These are phyloP conservation scores for Hsuehochloa calcarea DNA, from an alignment of 176 grass and related monocot genomes.

Conservation along the genomic window DNA sequence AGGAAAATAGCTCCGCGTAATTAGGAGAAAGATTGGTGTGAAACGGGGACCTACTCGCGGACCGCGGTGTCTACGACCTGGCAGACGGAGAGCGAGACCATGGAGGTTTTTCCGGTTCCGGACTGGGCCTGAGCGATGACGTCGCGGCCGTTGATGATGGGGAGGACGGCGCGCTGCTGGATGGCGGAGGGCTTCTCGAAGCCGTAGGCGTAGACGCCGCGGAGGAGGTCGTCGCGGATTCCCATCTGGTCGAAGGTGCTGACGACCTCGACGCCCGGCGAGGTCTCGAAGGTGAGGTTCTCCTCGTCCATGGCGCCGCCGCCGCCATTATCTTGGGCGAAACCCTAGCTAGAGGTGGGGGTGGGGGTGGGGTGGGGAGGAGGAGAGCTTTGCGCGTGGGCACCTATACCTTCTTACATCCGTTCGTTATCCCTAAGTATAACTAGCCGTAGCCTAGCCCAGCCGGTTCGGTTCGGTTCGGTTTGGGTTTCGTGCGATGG, in stretches of 20 bases:
- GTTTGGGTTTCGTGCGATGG: too few species aligned
- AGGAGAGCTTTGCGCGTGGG: too few species aligned
- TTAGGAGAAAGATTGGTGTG: background rate
- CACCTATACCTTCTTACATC: too few species aligned
- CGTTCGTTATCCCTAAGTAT: too few species aligned
- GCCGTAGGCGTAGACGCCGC: slow-evolving; percentile 88
- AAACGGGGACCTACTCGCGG: slow-evolving; percentile 53
- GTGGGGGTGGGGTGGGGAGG: background rate
- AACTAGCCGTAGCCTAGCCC: too few species aligned
- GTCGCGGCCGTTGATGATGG: slow-evolving; percentile 80
- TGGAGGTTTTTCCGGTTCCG: slow-evolving; percentile 88
- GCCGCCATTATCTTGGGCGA: slow-evolving; percentile 13
- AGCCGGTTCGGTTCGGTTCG: too few species aligned
- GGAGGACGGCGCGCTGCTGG: slow-evolving; percentile 93
- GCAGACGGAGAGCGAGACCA: slow-evolving; percentile 92
- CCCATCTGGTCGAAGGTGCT: slow-evolving; percentile 95
- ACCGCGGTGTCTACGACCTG: slow-evolving; percentile 81
- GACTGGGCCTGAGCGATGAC: slow-evolving; percentile 99
- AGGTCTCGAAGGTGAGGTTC: slow-evolving; percentile 83
- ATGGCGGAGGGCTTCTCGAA: slow-evolving; percentile 99
- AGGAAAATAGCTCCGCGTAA: background rate
- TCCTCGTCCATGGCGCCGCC: slow-evolving; percentile 62
- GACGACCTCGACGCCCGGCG: slow-evolving; percentile 80
- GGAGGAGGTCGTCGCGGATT: slow-evolving; percentile 84
- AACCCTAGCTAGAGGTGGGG: slow-evolving; percentile 4